phyloP scores from a whole-genome alignment of 1,284 basidiomycete species.

The Ceratobasidium sp. region DNA sequence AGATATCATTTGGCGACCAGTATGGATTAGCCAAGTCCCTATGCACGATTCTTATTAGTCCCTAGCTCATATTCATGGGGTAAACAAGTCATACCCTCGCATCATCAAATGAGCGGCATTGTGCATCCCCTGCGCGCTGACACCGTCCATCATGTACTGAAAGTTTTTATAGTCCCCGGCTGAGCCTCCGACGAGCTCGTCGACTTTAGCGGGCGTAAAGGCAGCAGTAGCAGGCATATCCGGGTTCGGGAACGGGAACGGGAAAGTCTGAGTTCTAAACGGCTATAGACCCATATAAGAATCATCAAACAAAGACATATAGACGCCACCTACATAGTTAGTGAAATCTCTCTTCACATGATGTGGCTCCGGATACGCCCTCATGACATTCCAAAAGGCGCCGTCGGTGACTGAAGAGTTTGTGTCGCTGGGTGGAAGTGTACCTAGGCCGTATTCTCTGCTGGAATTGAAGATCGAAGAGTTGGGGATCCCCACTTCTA shows the following conservation, averaged over 20 bases:
- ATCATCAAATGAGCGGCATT: slow-evolving; percentile 19
- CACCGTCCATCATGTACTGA: slow-evolving; percentile 10
- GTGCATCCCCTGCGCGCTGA: slow-evolving; percentile 14
- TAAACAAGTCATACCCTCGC: background rate
- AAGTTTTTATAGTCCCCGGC: slow-evolving; percentile 19
- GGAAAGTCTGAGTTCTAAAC: slow-evolving; percentile 19
- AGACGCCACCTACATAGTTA: background rate
- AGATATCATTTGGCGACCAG: slow-evolving; percentile 30
- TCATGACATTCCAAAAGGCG: slow-evolving; percentile 21
- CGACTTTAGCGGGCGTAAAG: background rate
- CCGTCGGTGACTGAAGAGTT: slow-evolving; percentile 23
- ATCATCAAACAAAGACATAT: background rate
- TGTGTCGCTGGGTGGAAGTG: background rate
- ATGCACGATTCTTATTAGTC: background rate
- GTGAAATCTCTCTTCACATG: slow-evolving; percentile 15
- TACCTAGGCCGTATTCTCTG: slow-evolving; percentile 17
- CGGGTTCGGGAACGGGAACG: background rate
- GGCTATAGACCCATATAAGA: background rate
- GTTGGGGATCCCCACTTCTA: too few species aligned
- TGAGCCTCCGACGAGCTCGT: slow-evolving; percentile 11
- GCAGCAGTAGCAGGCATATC: background rate
- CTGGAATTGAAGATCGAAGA: slow-evolving; percentile 24
- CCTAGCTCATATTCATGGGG: background rate
- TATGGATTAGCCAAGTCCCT: slow-evolving; percentile 28
- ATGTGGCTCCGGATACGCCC: slow-evolving; percentile 35